Conservation (phyloP, 2,329 filamentous ascomycete genomes). For the Beauveria asiatica region DNA sequence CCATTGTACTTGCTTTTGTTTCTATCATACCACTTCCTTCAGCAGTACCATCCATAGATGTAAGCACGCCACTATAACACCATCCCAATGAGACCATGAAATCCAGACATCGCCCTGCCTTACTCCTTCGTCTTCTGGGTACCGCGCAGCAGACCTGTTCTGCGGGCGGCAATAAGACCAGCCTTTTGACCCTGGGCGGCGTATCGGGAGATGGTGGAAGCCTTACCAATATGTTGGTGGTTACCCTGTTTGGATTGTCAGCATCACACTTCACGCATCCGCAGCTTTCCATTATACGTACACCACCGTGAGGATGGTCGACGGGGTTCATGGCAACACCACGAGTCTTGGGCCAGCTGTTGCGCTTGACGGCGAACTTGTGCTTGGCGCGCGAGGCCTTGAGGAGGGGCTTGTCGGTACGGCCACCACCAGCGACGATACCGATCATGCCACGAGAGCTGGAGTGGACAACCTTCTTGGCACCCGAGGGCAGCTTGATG, state of each 20-base stretch:
- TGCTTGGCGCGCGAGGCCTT: conserved; percentile 99
- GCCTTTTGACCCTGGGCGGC: conserved; percentile 98
- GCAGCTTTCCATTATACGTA: conserved; percentile 32
- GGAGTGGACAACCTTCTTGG: conserved; percentile 98
- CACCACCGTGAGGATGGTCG: conserved; percentile 95
- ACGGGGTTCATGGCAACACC: conserved; percentile 99
- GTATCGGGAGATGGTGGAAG: conserved; percentile 97
- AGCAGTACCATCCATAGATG: conserved; percentile 48
- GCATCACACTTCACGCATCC: conserved; percentile 18
- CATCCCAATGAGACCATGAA: conserved; percentile 53
- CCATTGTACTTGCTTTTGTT: conserved; percentile 40
- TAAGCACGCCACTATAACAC: conserved; percentile 56
- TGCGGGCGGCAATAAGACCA: conserved; percentile 98
- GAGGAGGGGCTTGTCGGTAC: conserved; percentile 98
- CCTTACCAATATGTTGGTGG: conserved; percentile 99
- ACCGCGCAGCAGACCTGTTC: conserved; percentile 99
- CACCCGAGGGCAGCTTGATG: conserved; percentile 97
- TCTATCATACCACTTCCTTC: conserved; percentile 39
- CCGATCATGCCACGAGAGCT: conserved; percentile 95
- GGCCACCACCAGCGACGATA: conserved; percentile 97
- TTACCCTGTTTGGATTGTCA: conserved; percentile 65
- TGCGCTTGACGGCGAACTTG: conserved; percentile 99
- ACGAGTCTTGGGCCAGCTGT: conserved; percentile 99
- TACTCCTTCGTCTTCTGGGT: conserved; percentile 99
- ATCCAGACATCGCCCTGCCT: conserved; percentile 29